Conservation (phyloP, 148 eudicot genomes). For the Fagopyrum tataricum region DNA sequence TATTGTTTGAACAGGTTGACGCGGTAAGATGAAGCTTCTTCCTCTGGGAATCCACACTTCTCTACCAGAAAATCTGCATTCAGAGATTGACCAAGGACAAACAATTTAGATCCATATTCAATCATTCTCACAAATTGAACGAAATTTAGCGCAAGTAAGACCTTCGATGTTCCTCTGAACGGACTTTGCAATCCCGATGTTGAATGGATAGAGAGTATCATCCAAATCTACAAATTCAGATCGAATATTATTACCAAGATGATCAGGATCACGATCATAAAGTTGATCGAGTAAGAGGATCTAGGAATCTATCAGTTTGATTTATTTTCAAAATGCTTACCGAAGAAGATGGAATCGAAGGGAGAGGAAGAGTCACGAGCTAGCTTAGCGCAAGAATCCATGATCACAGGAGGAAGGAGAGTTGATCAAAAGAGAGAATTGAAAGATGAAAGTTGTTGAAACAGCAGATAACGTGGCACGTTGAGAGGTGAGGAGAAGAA, state of each 20-base stretch:
- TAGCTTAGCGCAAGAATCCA: conserved; percentile 39
- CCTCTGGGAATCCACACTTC: conserved; percentile 52
- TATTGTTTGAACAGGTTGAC: conserved; percentile 72
- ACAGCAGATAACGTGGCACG: not conserved
- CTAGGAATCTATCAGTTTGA: not conserved
- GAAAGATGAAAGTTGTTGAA: not conserved
- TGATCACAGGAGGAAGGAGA: conserved; percentile 6
- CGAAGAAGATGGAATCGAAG: conserved; percentile 54
- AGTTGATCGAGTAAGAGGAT: too few species aligned
- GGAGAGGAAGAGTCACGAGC: conserved; percentile 42
- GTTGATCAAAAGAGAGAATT: not conserved
- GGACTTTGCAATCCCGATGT: conserved; percentile 49
- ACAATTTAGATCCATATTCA: not conserved
- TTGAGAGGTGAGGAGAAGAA: not conserved
- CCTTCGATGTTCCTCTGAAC: conserved; percentile 71
- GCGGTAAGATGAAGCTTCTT: conserved; percentile 55
- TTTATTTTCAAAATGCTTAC: conserved; percentile 20
- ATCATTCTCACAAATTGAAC: not conserved
- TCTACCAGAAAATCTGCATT: conserved; percentile 62
- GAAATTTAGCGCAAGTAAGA: conserved; percentile 11
- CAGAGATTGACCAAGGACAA: not conserved
- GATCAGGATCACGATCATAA: not conserved
- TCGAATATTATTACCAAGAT: not conserved
- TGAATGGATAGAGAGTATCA: conserved; percentile 74
- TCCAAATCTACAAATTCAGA: conserved; percentile 62